Evolutionary conservation across 371 early-diverging fungal genomes (phyloP).

Genomic region (Nematocida minor): DNA sequence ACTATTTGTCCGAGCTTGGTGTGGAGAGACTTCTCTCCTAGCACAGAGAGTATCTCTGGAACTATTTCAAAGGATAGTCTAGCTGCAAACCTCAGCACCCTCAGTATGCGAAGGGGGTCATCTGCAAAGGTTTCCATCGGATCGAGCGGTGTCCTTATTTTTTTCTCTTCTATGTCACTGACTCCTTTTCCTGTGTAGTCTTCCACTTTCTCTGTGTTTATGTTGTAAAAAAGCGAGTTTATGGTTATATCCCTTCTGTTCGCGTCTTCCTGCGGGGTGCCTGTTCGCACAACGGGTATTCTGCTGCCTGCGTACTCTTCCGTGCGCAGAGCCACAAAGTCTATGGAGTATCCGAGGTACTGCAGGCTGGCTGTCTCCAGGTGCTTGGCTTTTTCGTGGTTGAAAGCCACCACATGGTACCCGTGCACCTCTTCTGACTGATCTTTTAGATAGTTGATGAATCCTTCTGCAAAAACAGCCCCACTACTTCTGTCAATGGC

Average conservation of each 20-base stretch:
- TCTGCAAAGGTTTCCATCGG: constrained; percentile 83
- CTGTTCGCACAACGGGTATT: constrained; percentile 77
- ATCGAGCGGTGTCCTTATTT: constrained; percentile 77
- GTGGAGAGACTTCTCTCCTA: constrained; percentile 57
- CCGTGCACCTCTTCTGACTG: constrained; percentile 63
- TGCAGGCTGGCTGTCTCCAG: constrained; percentile 87
- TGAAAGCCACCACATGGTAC: constrained; percentile 60
- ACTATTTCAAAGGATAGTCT: constrained; percentile 76
- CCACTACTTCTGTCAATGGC: constrained; percentile 89
- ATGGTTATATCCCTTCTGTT: constrained; percentile 90
- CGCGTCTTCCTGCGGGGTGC: constrained; percentile 89
- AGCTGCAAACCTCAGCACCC: constrained; percentile 86
- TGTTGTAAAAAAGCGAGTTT: constrained; percentile 92
- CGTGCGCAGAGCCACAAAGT: constrained; percentile 87
- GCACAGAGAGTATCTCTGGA: constrained; percentile 68
- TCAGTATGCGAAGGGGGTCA: constrained; percentile 90
- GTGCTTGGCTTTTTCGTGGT: constrained; percentile 93
- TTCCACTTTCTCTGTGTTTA: constrained; percentile 77
- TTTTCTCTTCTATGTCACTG: constrained; percentile 58
- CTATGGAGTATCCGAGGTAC: constrained; percentile 73
- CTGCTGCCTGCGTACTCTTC: constrained; percentile 79
- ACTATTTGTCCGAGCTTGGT: constrained; percentile 74
- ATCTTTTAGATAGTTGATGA: constrained; percentile 69
- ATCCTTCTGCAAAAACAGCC: constrained; percentile 75
- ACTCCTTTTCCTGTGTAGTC: constrained; percentile 73